A percentile compares a stretch with the other conserved stretches of the same genome.
Evolutionary conservation across 805 yeast species (phyloP).

Genomic region (Lachancea lanzarotensis): DNA sequence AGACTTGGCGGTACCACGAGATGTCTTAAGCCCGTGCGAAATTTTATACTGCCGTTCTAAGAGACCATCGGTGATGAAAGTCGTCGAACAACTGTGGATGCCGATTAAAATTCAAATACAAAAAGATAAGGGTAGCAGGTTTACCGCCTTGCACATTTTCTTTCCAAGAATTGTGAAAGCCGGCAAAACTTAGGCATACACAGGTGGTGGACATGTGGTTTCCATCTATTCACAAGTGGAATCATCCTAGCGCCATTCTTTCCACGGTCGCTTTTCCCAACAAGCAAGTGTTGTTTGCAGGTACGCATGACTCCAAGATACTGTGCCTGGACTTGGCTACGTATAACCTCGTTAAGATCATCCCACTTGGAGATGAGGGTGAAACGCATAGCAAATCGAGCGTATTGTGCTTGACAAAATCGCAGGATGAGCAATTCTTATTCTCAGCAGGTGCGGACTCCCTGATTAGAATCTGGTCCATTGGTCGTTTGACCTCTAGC

Average conservation of each 20-base stretch:
- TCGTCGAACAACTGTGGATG: not conserved
- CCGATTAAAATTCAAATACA: not conserved
- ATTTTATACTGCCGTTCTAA: not conserved
- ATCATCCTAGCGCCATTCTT: constrained; percentile 61
- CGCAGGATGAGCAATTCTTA: constrained; percentile 47
- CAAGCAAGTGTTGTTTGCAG: constrained; percentile 64
- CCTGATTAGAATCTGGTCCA: constrained; percentile 77
- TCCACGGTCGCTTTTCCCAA: constrained; percentile 60
- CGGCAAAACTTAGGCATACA: not conserved
- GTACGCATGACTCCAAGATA: constrained; percentile 81
- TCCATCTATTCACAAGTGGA: constrained; percentile 65
- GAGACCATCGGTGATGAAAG: not conserved
- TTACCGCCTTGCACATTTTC: too few species aligned
- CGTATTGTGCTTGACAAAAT: constrained; percentile 61
- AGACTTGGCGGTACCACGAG: too few species aligned
- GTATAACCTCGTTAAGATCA: constrained; percentile 44
- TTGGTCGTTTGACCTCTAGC: constrained; percentile 30
- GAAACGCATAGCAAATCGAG: constrained; percentile 28
- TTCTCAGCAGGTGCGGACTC: constrained; percentile 91
- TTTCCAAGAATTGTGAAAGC: too few species aligned
- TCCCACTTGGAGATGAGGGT: constrained; percentile 35
- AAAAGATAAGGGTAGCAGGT: not conserved
- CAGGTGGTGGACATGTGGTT: constrained; percentile 14
- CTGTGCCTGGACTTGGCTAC: constrained; percentile 61
- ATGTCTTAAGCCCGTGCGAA: not conserved